phyloP scores from a whole-genome alignment of 306 rosid species.

The Lagenaria siceraria region DNA sequence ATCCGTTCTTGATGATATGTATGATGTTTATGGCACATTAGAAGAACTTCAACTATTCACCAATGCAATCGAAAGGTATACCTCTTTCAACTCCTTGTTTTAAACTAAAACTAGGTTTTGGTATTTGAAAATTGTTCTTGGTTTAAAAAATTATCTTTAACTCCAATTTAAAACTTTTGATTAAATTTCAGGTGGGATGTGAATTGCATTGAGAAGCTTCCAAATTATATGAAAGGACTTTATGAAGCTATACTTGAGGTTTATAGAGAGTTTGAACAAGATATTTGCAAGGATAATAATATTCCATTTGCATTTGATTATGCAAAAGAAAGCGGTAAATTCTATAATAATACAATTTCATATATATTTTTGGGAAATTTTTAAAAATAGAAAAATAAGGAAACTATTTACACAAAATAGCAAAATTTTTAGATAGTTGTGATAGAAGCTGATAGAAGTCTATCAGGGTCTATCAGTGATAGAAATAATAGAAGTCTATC shows the following conservation, averaged over 20 bases:
- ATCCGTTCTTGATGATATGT: no score
- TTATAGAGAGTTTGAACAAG: constrained; percentile 12
- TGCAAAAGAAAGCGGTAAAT: constrained; percentile 14
- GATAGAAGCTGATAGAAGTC: no score
- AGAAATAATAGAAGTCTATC: no score
- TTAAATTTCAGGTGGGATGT: constrained; percentile 15
- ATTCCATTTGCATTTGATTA: neutral
- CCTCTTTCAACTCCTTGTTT: neutral
- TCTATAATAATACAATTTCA: neutral
- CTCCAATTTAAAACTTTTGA: neutral
- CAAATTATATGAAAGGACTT: constrained; percentile 5
- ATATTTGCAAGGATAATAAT: constrained; percentile 1
- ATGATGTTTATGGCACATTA: neutral
- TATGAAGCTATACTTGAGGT: neutral
- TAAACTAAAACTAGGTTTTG: neutral
- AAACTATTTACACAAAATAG: no score
- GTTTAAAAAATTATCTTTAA: no score
- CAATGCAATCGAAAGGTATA: neutral
- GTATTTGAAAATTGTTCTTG: no score
- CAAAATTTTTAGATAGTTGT: no score
- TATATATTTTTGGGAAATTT: no score
- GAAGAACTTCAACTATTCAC: constrained; percentile 3
- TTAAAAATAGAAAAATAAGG: no score
- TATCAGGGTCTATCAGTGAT: no score
- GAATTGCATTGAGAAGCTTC: neutral